Evolutionary conservation across 2,329 filamentous ascomycete genomes (phyloP), one percentile per base, ranked within the genome.

Genomic region (Ophiostoma populinum): DNA sequence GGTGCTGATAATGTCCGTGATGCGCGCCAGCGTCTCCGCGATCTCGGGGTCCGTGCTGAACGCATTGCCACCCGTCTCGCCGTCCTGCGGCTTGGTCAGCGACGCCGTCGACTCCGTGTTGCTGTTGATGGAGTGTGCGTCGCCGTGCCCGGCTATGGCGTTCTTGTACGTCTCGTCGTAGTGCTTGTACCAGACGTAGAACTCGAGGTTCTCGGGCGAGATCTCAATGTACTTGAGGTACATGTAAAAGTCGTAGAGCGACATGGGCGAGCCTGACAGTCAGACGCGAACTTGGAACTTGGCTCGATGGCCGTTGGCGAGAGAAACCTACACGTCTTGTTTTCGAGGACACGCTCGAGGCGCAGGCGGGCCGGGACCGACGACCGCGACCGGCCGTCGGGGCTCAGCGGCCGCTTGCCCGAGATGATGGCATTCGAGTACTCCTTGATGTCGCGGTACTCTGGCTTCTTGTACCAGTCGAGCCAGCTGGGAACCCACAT

Each of bases 201-300:
- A 64, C 46, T 64, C 61, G 7, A 64, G 53, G 42, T 64, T 64
- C 47, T 64, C 61, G 0, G 58, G 50, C 2, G 59, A 63, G 46
- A 53, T 58, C 45, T 64, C 61, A 32, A 64, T 61, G 43, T 63
- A 55, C 46, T 62, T 62, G 32, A 64, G 49, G 39, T 63, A 64
- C 58, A 63, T 61, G 47, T 62, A 63, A 34, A 64, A 64, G 47
- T 64, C 61, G 39, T 62, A 61, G 8, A 63, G 45, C 0, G 58
- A 62, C 59, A 63, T 62, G 4, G 61, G 61, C 34, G 57, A 61
- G 42, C 58, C 57, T 61, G 31, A 22, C 11, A 11, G 27, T 18
- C 10, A 19, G 15, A 22, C 18, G 11, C n/a, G n/a, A n/a, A n/a
- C n/a, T n/a, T n/a, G n/a, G n/a, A n/a, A n/a, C n/a, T n/a, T n/a